phyloP scores from a whole-genome alignment of 1,284 basidiomycete species.

The Athelia psychrophila region DNA sequence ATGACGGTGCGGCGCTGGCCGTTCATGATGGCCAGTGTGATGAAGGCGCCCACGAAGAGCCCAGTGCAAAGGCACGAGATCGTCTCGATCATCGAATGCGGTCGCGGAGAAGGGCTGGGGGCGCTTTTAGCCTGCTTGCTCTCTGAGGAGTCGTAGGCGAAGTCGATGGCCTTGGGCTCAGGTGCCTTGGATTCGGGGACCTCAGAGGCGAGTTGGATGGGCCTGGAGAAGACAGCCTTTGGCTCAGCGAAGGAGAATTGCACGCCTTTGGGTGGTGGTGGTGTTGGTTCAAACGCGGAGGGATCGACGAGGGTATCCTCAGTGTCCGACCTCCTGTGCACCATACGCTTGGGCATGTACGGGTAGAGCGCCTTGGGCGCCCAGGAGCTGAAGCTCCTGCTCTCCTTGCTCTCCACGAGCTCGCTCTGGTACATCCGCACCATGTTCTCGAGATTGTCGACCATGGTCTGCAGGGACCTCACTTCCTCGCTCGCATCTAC shows the following conservation, averaged over 20 bases:
- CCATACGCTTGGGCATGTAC: constrained; percentile 4
- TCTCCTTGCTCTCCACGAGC: constrained; percentile 21
- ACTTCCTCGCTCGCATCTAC: constrained; percentile 39
- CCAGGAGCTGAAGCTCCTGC: constrained; percentile 3
- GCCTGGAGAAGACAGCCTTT: no score
- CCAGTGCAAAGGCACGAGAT: constrained; percentile 52
- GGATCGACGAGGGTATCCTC: background rate
- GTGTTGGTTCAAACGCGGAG: background rate
- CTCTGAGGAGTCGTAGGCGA: constrained; percentile 2
- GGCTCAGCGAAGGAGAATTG: no score
- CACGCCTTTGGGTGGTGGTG: background rate
- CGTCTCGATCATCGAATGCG: constrained; percentile 35
- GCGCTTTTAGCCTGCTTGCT: constrained; percentile 2
- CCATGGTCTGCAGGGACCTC: constrained; percentile 42
- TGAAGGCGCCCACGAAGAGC: constrained; percentile 51
- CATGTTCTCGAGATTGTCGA: constrained; percentile 46
- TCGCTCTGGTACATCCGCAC: constrained; percentile 16
- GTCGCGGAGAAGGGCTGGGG: constrained; percentile 10
- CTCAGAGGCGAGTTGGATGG: constrained; percentile 11
- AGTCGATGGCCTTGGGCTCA: background rate
- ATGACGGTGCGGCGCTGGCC: constrained; percentile 50
- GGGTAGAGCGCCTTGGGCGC: background rate
- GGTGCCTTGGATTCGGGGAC: constrained; percentile 7
- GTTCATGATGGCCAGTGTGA: constrained; percentile 46
- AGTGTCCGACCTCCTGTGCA: background rate